Base-by-base conservation (phyloP, 805 yeast genomes). In the Phaffomyces antillensis region DNA sequence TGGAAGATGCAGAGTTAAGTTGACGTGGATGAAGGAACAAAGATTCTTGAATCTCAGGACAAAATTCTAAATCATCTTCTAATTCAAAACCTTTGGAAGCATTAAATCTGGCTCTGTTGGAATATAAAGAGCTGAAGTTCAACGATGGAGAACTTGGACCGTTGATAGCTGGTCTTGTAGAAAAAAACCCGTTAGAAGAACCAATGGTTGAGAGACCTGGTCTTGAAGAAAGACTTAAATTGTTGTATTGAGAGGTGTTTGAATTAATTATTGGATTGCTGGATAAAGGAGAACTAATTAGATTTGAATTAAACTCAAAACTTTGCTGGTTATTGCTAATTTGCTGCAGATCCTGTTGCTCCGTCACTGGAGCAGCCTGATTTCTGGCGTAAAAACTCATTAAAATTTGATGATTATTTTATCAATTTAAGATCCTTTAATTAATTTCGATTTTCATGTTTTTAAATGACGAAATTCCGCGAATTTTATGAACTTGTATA, bases 61-160 rank as follows among this genome's bases (percentile, higher is more conserved):
- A 79, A 50, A 79, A 79, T 58, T 79, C 83, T 53, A 78, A 57
- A 58, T 79, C 85, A 55, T 79, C 85, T 54, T 79, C 84, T 9
- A 72, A 52, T 47, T 79, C 85, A 61, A 79, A 79, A 30, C 79
- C 77, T 52, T 79, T 79, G 20, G 80, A 75, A 28, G 74, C 69
- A 64, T 76, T 75, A 55, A 77, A 76, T 52, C 81, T 66, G 36
- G 79, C 74, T 36, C 83, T 62, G 20, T 73, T 72, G 28, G 72
- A 68, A 43, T 73, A 75, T 49, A 71, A 61, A 15, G 73, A 53
- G 15, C 56, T 47, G 48, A 58, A 57, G 45, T 52, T 57, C 44
- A 56, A 25, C 17, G 47, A 40, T 40, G 61, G 62, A 1, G 61
- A 41, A 6, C 33, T 36, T 10, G 28, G 30, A 11, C 20, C 39